A percentile compares a stretch with the other conserved stretches of the same genome.
These are phyloP conservation scores for Trichoderma hamatum DNA, from an alignment of 2,329 filamentous ascomycete species.

Conservation along the genomic window DNA sequence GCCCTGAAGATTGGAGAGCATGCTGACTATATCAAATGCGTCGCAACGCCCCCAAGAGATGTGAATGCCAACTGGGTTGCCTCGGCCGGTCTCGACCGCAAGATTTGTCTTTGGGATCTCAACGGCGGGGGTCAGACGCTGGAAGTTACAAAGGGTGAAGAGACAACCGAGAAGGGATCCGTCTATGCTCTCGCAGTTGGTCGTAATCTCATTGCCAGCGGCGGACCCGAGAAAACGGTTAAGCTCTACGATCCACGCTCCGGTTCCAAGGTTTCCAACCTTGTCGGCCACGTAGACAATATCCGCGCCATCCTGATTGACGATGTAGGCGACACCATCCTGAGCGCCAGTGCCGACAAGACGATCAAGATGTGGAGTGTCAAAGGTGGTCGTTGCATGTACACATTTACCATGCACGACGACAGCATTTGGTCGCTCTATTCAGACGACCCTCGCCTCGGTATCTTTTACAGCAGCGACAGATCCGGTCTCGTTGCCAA, in stretches of 20 bases:
- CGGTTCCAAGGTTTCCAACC: conserved; percentile 90
- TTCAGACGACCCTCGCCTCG: conserved; percentile 81
- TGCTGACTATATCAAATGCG: conserved; percentile 93
- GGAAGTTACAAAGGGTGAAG: conserved; percentile 79
- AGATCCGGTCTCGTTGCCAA: conserved; percentile 93
- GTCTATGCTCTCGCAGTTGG: conserved; percentile 87
- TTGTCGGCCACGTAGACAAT: conserved; percentile 95
- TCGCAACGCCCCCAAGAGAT: conserved; percentile 71
- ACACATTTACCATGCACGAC: conserved; percentile 98
- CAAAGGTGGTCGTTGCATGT: conserved; percentile 92
- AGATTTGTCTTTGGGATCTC: conserved; percentile 91
- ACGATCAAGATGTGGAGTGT: conserved; percentile 99
- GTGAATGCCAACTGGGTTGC: conserved; percentile 80
- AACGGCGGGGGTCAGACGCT: conserved; percentile 83
- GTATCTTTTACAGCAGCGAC: conserved; percentile 93
- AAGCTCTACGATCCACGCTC: conserved; percentile 89
- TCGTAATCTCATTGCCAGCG: conserved; percentile 81
- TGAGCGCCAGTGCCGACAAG: conserved; percentile 94
- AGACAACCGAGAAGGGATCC: conserved; percentile 86
- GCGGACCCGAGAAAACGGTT: conserved; percentile 91
- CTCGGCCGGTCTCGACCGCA: conserved; percentile 89
- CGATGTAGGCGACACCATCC: conserved; percentile 83
- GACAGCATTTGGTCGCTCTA: conserved; percentile 96
- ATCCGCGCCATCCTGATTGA: conserved; percentile 90
- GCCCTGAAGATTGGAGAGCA: conserved; percentile 83